Evolutionary conservation across 768 basidiomycete genomes (phyloP).

Genomic region (Hericium rajendrae): DNA sequence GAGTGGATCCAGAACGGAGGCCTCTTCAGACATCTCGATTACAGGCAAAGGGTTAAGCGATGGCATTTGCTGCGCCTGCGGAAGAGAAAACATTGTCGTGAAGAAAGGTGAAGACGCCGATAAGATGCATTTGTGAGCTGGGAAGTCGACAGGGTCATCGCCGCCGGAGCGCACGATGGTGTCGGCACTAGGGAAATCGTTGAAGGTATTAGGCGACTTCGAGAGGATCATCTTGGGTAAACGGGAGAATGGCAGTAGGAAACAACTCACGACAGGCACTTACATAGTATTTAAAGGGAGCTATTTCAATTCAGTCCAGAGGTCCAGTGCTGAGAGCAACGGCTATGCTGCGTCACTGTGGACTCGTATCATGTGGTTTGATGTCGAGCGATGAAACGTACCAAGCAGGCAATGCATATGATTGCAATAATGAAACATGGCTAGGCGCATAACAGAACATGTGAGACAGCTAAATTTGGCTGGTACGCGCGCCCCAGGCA

Average conservation of each 20-base stretch:
- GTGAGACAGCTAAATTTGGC: not conserved
- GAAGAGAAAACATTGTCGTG: constrained; percentile 55
- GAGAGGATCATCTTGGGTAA: not conserved
- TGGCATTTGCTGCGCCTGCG: constrained; percentile 31
- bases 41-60: constrained; percentile 26
- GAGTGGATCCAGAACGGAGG: constrained; percentile 34
- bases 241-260: not conserved
- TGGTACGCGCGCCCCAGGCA: not conserved
- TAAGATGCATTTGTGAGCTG: constrained; percentile 53
- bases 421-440: not conserved
- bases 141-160: constrained; percentile 35
- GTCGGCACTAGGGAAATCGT: constrained; percentile 43
- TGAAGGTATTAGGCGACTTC: constrained; percentile 13
- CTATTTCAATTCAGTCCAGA: not conserved
- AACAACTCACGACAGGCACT: not conserved
- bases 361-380: no score
- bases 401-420: not conserved
- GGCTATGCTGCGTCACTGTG: not conserved
- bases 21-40: constrained; percentile 47
- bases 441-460: not conserved
- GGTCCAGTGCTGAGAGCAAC: not conserved
- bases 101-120: constrained; percentile 61
- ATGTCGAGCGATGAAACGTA: not conserved
- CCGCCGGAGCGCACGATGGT: constrained; percentile 37
- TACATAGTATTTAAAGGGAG: no score